Conservation (phyloP, 2,329 filamentous ascomycete species). For the Sarocladium oryzae region DNA sequence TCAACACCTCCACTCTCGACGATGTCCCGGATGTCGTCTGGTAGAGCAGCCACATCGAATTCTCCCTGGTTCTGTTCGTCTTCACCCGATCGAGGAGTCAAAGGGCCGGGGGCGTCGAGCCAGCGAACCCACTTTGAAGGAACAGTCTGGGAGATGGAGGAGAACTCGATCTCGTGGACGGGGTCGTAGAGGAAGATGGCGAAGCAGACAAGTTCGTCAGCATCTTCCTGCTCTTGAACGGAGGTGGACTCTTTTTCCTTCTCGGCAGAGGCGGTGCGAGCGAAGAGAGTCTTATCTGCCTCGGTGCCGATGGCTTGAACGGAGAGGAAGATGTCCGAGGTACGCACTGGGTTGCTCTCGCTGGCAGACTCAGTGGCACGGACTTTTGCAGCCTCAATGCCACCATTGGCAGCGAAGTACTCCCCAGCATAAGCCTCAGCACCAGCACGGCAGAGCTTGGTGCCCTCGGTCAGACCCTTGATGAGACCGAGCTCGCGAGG, state of each 20-base stretch:
- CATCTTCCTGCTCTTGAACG: conserved; percentile 42
- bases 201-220: conserved; percentile 63
- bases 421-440: conserved; percentile 84
- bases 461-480: conserved; percentile 75
- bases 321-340: conserved; percentile 91
- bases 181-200: conserved; percentile 80
- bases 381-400: conserved; percentile 72
- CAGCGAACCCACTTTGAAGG: conserved; percentile 84
- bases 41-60: conserved; percentile 29
- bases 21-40: conserved; percentile 82
- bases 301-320: conserved; percentile 76
- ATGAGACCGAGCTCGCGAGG: conserved; percentile 74
- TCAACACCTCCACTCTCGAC: conserved; percentile 72
- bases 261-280: conserved; percentile 44
- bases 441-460: conserved; percentile 82
- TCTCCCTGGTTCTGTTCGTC: conserved; percentile 24
- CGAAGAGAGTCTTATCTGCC: conserved; percentile 61
- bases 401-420: conserved; percentile 73
- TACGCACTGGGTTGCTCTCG: conserved; percentile 83
- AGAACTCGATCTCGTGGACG: conserved; percentile 83
- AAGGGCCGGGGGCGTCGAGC: conserved; percentile 69
- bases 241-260: conserved; percentile 49
- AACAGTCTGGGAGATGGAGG: conserved; percentile 73
- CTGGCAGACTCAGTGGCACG: conserved; percentile 72
- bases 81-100: conserved; percentile 47